A percentile compares a stretch with the other conserved stretches of the same genome.
Conservation (phyloP, 2,329 filamentous ascomycete species). For the Phialophora chinensis region DNA sequence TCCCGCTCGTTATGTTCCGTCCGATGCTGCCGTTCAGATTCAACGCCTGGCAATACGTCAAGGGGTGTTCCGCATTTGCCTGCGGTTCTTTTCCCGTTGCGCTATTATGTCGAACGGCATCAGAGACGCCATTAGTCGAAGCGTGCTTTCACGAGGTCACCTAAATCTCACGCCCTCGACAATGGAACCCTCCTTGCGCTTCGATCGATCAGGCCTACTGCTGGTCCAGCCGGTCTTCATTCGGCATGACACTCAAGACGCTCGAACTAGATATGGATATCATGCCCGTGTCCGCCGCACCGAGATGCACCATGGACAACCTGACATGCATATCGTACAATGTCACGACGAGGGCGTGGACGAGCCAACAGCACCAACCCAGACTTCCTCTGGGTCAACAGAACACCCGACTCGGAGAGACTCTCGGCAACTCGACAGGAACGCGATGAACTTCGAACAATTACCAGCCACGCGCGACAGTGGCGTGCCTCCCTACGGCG, state of each 20-base stretch:
- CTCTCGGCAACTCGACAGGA: conserved; percentile 31
- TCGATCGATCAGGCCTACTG: conserved; percentile 17
- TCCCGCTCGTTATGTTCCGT: background rate
- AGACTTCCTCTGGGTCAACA: conserved; percentile 35
- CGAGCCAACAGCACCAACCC: conserved; percentile 18
- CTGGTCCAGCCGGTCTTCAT: conserved; percentile 14
- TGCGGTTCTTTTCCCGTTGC: conserved; percentile 10
- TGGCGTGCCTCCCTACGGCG: conserved; percentile 32
- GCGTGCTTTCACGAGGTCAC: conserved; percentile 6
- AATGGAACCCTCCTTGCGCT: conserved; percentile 15
- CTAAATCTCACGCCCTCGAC: conserved; percentile 8
- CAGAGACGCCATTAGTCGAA: conserved; percentile 12
- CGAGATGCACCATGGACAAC: conserved; percentile 9
- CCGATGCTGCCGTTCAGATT: background rate
- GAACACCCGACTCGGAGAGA: conserved; percentile 31
- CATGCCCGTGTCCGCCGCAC: conserved; percentile 2
- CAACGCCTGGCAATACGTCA: conserved; percentile 2
- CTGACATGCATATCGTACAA: conserved; percentile 15
- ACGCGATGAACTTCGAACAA: conserved; percentile 32
- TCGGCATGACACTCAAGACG: conserved; percentile 6
- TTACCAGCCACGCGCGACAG: conserved; percentile 33
- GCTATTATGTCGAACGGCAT: conserved; percentile 14
- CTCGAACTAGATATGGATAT: conserved; percentile 15
- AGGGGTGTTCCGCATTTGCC: conserved; percentile 10
- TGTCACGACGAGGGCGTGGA: conserved; percentile 27